Conservation (phyloP, 2,329 filamentous ascomycete genomes). For the Paraphoma chrysanthemicola region DNA sequence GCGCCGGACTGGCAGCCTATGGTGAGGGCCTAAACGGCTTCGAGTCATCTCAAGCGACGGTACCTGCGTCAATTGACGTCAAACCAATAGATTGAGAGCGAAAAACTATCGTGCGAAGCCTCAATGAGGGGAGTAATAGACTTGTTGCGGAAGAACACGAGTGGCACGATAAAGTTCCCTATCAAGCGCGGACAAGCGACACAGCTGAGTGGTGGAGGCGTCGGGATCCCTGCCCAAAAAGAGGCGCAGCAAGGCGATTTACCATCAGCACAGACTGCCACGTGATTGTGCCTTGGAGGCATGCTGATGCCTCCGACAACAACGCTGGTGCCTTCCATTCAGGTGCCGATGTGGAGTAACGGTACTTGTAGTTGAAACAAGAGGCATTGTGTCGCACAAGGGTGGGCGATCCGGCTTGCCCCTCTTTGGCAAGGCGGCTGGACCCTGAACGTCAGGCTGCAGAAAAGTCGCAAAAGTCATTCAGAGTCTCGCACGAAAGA, state of each 20-base stretch:
- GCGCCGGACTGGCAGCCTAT: slow-evolving; percentile 10
- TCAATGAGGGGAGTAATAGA: not conserved
- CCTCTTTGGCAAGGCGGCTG: slow-evolving; percentile 12
- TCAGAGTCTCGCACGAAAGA: slow-evolving; percentile 18
- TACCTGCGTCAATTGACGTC: not conserved
- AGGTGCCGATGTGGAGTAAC: not conserved
- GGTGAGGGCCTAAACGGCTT: slow-evolving; percentile 2
- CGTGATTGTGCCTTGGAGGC: not conserved
- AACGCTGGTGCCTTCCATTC: not conserved
- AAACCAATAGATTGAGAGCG: slow-evolving; percentile 6
- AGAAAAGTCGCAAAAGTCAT: slow-evolving; percentile 33
- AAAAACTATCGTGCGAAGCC: not conserved
- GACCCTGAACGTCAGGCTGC: slow-evolving; percentile 31
- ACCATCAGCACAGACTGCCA: not conserved
- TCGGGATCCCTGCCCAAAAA: slow-evolving; percentile 5
- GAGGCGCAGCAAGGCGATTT: slow-evolving; percentile 4
- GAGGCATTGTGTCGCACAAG: no score
- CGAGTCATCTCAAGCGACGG: slow-evolving; percentile 1
- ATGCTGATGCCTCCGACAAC: not conserved
- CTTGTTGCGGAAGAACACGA: not conserved
- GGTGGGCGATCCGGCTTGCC: slow-evolving; percentile 2
- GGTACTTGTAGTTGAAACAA: no score
- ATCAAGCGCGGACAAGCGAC: not conserved
- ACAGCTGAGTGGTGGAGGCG: slow-evolving; percentile 6
- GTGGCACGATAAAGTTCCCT: not conserved